These are phyloP conservation scores for Corynascus novoguineensis DNA, from an alignment of 495 filamentous ascomycete species.

Conservation along the genomic window DNA sequence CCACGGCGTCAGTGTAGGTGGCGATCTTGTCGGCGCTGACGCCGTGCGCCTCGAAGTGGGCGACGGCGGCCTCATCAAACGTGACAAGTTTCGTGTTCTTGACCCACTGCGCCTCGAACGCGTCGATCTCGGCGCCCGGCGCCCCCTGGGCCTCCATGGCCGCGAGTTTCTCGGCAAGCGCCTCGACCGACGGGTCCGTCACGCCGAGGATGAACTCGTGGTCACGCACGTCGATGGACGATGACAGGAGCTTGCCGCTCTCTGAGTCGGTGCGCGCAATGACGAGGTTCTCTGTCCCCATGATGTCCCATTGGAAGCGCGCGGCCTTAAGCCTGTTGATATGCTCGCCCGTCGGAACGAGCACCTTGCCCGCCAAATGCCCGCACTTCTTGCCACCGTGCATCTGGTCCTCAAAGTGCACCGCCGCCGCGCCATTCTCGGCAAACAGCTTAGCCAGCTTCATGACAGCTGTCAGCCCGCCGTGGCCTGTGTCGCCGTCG, in stretches of 20 bases:
- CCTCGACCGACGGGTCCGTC: slow-evolving; percentile 60
- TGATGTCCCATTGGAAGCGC: slow-evolving; percentile 95
- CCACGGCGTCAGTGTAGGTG: slow-evolving; percentile 57
- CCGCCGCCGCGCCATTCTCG: slow-evolving; percentile 94
- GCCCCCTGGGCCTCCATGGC: slow-evolving; percentile 79
- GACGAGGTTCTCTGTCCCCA: slow-evolving; percentile 89
- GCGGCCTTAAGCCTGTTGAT: slow-evolving; percentile 90
- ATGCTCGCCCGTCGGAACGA: slow-evolving; percentile 91
- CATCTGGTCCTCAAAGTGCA: slow-evolving; percentile 96
- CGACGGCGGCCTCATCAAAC: slow-evolving; percentile 83
- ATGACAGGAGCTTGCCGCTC: slow-evolving; percentile 82
- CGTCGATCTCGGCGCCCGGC: slow-evolving; percentile 71
- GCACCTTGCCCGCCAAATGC: slow-evolving; percentile 91
- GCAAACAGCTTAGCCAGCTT: slow-evolving; percentile 98
- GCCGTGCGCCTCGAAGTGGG: slow-evolving; percentile 61
- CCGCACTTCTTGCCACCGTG: slow-evolving; percentile 99
- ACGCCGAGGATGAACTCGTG: slow-evolving; percentile 95
- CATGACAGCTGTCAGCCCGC: slow-evolving; percentile 83
- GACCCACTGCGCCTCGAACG: slow-evolving; percentile 83
- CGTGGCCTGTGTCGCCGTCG: slow-evolving; percentile 95
- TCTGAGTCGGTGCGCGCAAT: slow-evolving; percentile 95
- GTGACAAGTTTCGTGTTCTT: slow-evolving; percentile 79
- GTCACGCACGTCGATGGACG: slow-evolving; percentile 85
- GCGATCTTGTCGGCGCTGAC: slow-evolving; percentile 56
- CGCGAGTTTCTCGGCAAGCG: slow-evolving; percentile 85